Percentiles rank a stretch among this genome's conserved stretches.
Evolutionary conservation across 2,329 filamentous ascomycete species (phyloP).

Genomic region (Aspergillus sojae): DNA sequence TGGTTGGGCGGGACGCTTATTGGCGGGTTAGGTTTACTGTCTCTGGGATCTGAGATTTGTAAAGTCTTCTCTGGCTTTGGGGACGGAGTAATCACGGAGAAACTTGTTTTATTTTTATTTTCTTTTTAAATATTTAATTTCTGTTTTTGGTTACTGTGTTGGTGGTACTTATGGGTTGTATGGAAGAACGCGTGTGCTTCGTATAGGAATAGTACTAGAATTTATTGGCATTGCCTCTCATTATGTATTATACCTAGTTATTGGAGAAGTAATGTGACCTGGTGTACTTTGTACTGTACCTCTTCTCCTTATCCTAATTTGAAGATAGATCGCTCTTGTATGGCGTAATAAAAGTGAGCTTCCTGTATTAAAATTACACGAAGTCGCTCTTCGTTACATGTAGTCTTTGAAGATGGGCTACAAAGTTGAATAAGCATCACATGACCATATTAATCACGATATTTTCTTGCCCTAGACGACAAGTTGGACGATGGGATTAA

Average conservation of each 20-base stretch:
- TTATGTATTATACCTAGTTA: neutral
- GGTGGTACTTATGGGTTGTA: neutral
- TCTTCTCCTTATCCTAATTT: neutral
- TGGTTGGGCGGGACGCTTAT: neutral
- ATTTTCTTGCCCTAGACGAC: neutral
- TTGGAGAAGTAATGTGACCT: neutral
- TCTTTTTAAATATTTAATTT: neutral
- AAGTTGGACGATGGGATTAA: neutral
- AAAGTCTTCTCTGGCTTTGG: neutral
- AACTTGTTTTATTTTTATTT: neutral
- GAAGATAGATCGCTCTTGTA: neutral
- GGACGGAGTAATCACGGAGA: neutral
- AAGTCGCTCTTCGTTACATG: neutral
- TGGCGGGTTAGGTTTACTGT: neutral
- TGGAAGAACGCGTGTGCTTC: neutral
- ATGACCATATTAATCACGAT: neutral
- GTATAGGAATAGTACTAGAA: neutral
- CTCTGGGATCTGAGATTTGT: neutral
- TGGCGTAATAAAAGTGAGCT: neutral
- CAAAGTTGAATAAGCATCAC: neutral
- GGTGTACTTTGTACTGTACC: neutral
- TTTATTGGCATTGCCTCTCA: neutral
- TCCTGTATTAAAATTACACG: neutral
- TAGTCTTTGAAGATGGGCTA: neutral
- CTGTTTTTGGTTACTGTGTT: neutral